Evolutionary conservation across 2,329 filamentous ascomycete genomes (phyloP).

Genomic region (Pestalotiopsis sp.): DNA sequence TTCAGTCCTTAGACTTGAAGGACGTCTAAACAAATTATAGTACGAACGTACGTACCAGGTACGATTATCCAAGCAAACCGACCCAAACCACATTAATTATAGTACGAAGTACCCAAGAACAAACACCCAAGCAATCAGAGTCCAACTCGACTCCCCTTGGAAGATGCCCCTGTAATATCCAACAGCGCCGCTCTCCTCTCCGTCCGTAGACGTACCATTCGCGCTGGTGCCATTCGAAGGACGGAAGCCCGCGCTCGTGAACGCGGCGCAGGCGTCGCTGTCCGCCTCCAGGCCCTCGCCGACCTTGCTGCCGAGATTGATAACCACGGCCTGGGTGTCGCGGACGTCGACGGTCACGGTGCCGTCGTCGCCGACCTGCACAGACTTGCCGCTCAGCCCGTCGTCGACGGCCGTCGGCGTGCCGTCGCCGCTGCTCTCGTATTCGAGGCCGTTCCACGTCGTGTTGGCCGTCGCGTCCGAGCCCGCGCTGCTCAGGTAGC

Average conservation of each 20-base stretch:
- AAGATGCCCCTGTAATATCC: too few species aligned
- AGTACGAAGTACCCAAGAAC: too few species aligned
- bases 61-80: too few species aligned
- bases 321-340: conserved; percentile 49
- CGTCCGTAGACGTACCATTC: neutral
- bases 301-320: conserved; percentile 39
- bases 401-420: conserved; percentile 37
- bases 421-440: conserved; percentile 43
- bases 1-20: too few species aligned
- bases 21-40: too few species aligned
- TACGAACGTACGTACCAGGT: too few species aligned
- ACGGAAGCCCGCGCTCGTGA: neutral
- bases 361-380: conserved; percentile 35
- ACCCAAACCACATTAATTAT: too few species aligned
- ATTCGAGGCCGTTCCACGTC: conserved; percentile 51
- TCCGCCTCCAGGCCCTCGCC: conserved; percentile 13
- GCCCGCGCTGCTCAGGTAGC: conserved; percentile 48
- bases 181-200: neutral
- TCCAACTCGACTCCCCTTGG: too few species aligned
- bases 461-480: conserved; percentile 43
- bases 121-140: too few species aligned
- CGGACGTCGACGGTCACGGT: conserved; percentile 37
- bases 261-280: conserved; percentile 8
- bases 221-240: neutral
- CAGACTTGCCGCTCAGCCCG: conserved; percentile 28